A percentile compares a stretch with the other conserved stretches of the same genome.
These are phyloP conservation scores for Ophiostoma quercus DNA, from an alignment of 2,329 filamentous ascomycete genomes.

Conservation along the genomic window DNA sequence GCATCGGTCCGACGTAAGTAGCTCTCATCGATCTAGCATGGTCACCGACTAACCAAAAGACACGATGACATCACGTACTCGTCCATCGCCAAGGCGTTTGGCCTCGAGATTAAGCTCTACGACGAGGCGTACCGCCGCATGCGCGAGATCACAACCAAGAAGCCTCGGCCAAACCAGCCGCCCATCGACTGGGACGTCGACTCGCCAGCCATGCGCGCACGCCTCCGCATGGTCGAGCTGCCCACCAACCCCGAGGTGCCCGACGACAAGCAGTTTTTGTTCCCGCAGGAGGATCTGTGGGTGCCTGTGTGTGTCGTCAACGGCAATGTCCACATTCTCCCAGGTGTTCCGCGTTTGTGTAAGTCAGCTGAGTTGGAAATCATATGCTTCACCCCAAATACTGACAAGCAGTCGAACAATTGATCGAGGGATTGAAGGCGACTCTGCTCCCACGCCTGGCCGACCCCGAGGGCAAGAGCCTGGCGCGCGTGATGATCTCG, in stretches of 20 bases:
- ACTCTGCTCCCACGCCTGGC: constrained; percentile 62
- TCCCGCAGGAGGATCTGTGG: constrained; percentile 78
- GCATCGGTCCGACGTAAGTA: constrained; percentile 86
- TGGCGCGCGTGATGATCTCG: constrained; percentile 72
- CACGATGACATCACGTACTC: constrained; percentile 98
- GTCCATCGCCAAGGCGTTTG: constrained; percentile 86
- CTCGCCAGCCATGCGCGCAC: constrained; percentile 70
- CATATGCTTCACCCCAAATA: background rate
- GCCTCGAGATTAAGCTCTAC: constrained; percentile 70
- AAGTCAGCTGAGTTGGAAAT: constrained; percentile 30
- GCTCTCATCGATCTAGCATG: background rate
- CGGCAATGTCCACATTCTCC: constrained; percentile 87
- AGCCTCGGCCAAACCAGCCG: constrained; percentile 63
- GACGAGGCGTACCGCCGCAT: constrained; percentile 72
- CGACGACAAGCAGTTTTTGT: constrained; percentile 67
- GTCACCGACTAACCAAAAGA: constrained; percentile 42
- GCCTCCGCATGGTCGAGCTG: constrained; percentile 83
- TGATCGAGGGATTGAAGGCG: constrained; percentile 73
- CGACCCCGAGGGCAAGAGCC: constrained; percentile 77
- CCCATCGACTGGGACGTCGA: constrained; percentile 81
- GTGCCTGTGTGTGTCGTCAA: constrained; percentile 86
- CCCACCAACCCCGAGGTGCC: constrained; percentile 66
- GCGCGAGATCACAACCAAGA: constrained; percentile 63
- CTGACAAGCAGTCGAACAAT: constrained; percentile 53
- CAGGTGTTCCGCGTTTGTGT: constrained; percentile 80